phyloP scores from a whole-genome alignment of 148 eudicot species.

The Pharnaceum exiguum region DNA sequence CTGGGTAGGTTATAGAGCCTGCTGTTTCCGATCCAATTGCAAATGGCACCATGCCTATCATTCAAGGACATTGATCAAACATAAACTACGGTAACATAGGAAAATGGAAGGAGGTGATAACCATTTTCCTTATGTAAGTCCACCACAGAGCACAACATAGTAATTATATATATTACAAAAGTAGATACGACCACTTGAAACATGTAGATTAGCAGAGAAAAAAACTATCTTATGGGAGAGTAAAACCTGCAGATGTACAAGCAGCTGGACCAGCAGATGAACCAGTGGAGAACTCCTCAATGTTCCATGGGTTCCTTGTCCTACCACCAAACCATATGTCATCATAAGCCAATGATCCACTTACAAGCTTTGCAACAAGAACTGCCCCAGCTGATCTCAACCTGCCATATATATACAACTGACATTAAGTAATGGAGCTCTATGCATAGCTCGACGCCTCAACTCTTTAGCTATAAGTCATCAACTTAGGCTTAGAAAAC shows the following conservation, averaged over 20 bases:
- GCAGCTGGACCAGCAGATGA: conserved; percentile 96
- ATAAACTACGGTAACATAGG: no score
- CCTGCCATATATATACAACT: conserved; percentile 29
- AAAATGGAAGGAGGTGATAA: no score
- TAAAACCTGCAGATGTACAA: conserved; percentile 81
- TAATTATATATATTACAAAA: no score
- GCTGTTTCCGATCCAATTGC: conserved; percentile 95
- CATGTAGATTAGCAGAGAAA: no score
- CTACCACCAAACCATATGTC: conserved; percentile 97
- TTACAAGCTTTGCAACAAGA: conserved; percentile 78
- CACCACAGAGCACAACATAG: no score
- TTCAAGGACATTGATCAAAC: no score
- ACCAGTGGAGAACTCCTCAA: conserved; percentile 80
- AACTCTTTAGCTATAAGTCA: neutral
- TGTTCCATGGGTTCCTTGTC: conserved; percentile 96
- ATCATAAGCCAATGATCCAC: conserved; percentile 81
- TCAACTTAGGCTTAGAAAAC: no score
- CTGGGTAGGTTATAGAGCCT: conserved; percentile 84
- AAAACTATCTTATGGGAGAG: neutral
- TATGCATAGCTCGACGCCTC: neutral
- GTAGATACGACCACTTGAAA: no score
- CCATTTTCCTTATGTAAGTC: no score
- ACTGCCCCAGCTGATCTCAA: conserved; percentile 83
- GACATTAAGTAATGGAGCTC: neutral
- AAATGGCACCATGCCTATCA: conserved; percentile 80